Conservation (phyloP, 192 early-diverging fungal genomes). For the Coemansia umbellata region DNA sequence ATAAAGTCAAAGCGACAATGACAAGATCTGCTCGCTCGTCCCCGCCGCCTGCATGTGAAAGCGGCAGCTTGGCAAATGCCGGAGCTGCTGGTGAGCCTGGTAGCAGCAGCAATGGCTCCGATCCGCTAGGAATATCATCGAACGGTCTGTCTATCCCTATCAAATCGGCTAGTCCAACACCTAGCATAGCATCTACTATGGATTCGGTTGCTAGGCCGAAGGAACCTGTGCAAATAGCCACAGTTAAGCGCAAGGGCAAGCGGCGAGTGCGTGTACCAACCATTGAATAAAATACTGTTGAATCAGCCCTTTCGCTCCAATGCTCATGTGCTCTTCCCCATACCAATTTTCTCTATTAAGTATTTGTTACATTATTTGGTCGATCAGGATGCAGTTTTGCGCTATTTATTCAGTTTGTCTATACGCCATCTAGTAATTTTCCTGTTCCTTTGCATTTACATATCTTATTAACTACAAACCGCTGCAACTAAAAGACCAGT, state of each 20-base stretch:
- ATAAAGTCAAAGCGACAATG: background rate
- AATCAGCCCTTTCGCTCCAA: too few species aligned
- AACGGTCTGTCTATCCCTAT: background rate
- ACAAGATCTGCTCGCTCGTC: constrained; percentile 1
- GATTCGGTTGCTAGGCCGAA: constrained; percentile 5
- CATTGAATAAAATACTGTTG: constrained; percentile 31
- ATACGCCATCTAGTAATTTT: too few species aligned
- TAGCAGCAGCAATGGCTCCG: background rate
- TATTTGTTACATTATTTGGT: too few species aligned
- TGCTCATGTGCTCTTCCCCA: too few species aligned
- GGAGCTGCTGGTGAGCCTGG: background rate
- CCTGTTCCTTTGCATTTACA: too few species aligned
- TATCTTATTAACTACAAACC: too few species aligned
- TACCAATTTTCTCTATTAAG: too few species aligned
- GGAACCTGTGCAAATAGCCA: constrained; percentile 4
- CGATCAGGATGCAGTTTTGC: too few species aligned
- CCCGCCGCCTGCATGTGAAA: background rate
- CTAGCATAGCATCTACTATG: constrained; percentile 5
- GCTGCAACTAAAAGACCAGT: too few species aligned
- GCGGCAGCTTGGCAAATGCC: background rate
- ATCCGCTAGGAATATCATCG: background rate
- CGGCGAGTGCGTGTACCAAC: constrained; percentile 45
- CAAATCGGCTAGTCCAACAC: constrained; percentile 2
- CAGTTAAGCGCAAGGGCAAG: constrained; percentile 47
- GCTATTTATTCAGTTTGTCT: too few species aligned